Conservation (phyloP, 192 early-diverging fungal species). For the Linnemannia schmuckeri region DNA sequence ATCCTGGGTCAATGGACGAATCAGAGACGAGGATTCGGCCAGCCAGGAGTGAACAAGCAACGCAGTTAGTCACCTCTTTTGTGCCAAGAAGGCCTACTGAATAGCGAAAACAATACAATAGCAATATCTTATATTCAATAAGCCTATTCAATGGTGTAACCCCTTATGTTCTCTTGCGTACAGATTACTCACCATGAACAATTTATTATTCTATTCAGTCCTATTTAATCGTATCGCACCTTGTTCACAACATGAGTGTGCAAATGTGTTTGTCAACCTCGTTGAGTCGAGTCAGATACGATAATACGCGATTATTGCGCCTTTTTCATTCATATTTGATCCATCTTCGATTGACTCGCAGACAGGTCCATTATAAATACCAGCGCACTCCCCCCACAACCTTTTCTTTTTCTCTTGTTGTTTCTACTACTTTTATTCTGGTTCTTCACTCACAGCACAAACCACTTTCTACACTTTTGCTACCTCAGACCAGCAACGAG, state of each 20-base stretch:
- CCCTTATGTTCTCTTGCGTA: neutral
- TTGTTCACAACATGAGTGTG: neutral
- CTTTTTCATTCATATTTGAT: neutral
- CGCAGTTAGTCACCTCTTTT: neutral
- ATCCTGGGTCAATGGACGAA: conserved; percentile 30
- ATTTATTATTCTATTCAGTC: neutral
- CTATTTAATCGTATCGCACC: conserved; percentile 7
- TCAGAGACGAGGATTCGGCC: conserved; percentile 24
- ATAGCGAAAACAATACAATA: neutral
- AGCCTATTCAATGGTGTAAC: neutral
- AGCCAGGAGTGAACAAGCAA: conserved; percentile 17
- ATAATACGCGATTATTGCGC: conserved; percentile 10
- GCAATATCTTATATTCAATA: neutral
- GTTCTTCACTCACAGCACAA: conserved; percentile 29
- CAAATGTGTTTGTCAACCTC: neutral
- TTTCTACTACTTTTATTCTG: conserved; percentile 22
- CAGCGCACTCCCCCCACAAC: conserved; percentile 13
- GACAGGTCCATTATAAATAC: conserved; percentile 35
- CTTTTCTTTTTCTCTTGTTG: conserved; percentile 16
- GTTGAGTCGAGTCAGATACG: neutral
- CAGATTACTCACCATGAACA: conserved; percentile 10
- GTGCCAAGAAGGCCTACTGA: neutral
- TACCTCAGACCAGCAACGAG: conserved; percentile 2
- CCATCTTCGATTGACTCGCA: neutral
- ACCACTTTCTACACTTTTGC: conserved; percentile 11